A percentile compares a stretch with the other conserved stretches of the same genome.
Evolutionary conservation across 2,329 filamentous ascomycete genomes (phyloP).

Genomic region (Cercospora janseana): DNA sequence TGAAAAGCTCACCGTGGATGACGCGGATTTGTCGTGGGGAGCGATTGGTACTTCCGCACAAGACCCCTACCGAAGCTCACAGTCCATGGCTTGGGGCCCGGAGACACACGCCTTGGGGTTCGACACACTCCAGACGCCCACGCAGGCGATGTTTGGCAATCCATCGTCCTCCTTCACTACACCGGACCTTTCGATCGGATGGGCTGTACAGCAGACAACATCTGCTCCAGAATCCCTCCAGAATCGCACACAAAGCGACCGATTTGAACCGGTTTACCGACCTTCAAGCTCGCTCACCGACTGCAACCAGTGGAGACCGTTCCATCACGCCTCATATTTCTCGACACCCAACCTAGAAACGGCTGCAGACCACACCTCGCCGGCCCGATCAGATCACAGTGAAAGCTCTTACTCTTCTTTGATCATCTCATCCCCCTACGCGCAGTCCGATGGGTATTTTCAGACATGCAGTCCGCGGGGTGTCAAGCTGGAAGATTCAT

Average conservation of each 20-base stretch:
- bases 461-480: constrained; percentile 18
- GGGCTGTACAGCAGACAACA: constrained; percentile 3
- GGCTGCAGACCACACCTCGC: constrained; percentile 20
- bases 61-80: constrained; percentile 19
- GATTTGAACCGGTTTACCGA: constrained; percentile 19
- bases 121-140: constrained; percentile 21
- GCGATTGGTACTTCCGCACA: constrained; percentile 10
- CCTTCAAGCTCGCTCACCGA: constrained; percentile 18
- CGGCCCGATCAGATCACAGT: constrained; percentile 29
- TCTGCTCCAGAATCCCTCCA: constrained; percentile 4
- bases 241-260: background rate
- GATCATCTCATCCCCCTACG: constrained; percentile 30
- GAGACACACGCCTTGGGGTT: constrained; percentile 13
- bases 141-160: constrained; percentile 21
- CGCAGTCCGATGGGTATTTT: constrained; percentile 24
- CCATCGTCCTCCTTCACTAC: background rate
- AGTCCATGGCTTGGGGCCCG: constrained; percentile 21
- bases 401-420: constrained; percentile 24
- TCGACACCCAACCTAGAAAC: constrained; percentile 2
- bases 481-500: constrained; percentile 29
- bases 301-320: constrained; percentile 3
- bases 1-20: constrained; percentile 7
- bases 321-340: constrained; percentile 1
- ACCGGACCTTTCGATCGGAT: background rate
- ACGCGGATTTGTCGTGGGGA: constrained; percentile 7